phyloP scores from a whole-genome alignment of 2,329 filamentous ascomycete species.

The Venturia pyrina region DNA sequence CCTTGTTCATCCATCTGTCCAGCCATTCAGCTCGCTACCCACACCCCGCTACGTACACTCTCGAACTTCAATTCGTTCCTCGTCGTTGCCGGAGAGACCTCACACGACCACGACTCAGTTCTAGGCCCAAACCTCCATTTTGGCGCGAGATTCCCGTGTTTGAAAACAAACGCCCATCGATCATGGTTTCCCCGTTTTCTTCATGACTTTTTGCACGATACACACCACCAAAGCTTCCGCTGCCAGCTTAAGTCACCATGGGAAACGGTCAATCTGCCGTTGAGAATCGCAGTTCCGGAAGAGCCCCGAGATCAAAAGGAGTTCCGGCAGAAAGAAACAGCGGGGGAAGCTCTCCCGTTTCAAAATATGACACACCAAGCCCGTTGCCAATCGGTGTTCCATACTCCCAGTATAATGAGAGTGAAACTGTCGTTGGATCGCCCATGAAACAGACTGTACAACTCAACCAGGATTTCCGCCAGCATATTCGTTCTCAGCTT shows the following conservation, averaged over 20 bases:
- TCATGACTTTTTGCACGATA: not conserved
- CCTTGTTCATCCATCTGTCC: not conserved
- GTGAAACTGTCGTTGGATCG: not conserved
- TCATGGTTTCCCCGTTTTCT: not conserved
- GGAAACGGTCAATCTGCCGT: constrained; percentile 11
- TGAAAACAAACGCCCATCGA: not conserved
- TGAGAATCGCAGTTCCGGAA: not conserved
- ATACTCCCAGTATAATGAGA: not conserved
- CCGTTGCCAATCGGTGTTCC: not conserved
- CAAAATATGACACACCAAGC: not conserved
- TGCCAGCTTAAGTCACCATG: not conserved
- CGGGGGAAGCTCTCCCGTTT: not conserved
- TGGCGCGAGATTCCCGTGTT: not conserved
- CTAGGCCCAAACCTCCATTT: not conserved
- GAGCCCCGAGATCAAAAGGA: not conserved
- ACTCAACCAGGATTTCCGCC: not conserved
- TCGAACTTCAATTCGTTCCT: not conserved
- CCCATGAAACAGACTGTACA: not conserved
- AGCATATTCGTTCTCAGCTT: not conserved
- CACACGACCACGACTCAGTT: not conserved
- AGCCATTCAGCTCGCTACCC: not conserved
- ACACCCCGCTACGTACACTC: not conserved
- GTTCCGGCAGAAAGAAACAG: not conserved
- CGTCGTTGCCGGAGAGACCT: not conserved
- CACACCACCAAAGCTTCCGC: not conserved